Evolutionary conservation across 2,329 filamentous ascomycete genomes (phyloP), one percentile per base, ranked within the genome.

Genomic region (Fusarium albidum): DNA sequence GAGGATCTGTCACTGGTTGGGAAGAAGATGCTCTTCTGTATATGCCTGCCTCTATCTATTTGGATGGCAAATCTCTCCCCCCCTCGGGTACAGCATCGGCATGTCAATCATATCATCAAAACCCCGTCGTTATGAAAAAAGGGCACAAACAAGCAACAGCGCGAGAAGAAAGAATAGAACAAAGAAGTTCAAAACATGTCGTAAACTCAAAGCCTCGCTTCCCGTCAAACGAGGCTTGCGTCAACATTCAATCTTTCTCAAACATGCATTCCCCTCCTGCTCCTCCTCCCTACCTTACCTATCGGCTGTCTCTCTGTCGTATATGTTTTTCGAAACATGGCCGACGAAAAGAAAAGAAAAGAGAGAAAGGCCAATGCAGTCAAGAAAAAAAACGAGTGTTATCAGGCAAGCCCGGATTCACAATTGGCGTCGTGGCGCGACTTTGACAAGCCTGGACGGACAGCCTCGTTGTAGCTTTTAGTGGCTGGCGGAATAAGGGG

Each of bases 371-470:
- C 21, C 21, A 7, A 21, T 5, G 21, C 21, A 21, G 21, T 7
- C 21, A 21, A 28, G 32, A 44, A 25, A 40, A 3, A 2, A 14
- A 42, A 40, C 25, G 29, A 21, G 21, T 5, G 21, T 7, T 25
- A 21, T n/a, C 26, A 46, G 41, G 10, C 21, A 26, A 26, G 13
- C 37, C 21, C 29, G 37, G 29, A 38, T 52, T 34, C 47, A 53
- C 17, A 33, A n/a, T 2, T 2, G 25, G 12, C 35, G 37, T 49
- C 50, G 40, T 56, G 55, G 43, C 59, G 49, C 48, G 28, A 50
- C 39, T 42, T 42, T 35, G 43, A 52, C 34, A 57, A 59, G 45
- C 55, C n/a, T n/a, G n/a, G n/a, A n/a, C 44, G 18, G 39, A 50
- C 31, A 37, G 18, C 33, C 21, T 17, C 35, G 35, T 39, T 12